Conservation (phyloP, 805 yeast species). For the Hanseniaspora lachancei region DNA sequence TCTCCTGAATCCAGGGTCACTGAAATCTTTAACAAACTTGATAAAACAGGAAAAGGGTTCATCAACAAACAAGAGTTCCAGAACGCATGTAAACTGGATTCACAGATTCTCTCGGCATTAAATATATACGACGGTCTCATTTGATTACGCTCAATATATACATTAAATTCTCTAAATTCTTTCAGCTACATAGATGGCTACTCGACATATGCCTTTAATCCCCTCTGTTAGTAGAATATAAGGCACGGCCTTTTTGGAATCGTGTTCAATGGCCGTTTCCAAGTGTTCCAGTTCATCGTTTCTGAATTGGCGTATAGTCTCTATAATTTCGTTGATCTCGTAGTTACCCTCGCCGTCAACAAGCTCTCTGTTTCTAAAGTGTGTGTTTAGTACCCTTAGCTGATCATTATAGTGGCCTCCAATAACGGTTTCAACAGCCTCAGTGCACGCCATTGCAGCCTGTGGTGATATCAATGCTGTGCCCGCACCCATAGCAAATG, state of each 20-base stretch:
- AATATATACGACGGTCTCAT: slow-evolving; percentile 72
- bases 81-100: slow-evolving; percentile 66
- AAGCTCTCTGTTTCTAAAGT: slow-evolving; percentile 34
- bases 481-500: slow-evolving; percentile 69
- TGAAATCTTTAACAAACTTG: slow-evolving; percentile 65
- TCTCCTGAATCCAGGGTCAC: slow-evolving; percentile 82
- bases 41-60: slow-evolving; percentile 53
- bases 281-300: slow-evolving; percentile 93
- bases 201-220: slow-evolving; percentile 67
- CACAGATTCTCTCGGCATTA: slow-evolving; percentile 61
- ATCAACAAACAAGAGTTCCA: slow-evolving; percentile 76
- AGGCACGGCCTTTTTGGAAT: slow-evolving; percentile 86
- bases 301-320: slow-evolving; percentile 59
- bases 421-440: slow-evolving; percentile 95
- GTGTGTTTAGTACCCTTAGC: slow-evolving; percentile 58
- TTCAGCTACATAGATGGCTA: slow-evolving; percentile 89
- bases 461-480: slow-evolving; percentile 83
- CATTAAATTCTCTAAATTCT: slow-evolving; percentile 36
- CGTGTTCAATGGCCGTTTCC: slow-evolving; percentile 83
- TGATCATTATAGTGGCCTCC: slow-evolving; percentile 93
- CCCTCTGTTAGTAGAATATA: slow-evolving; percentile 79
- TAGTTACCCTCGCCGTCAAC: slow-evolving; percentile 27
- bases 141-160: slow-evolving; percentile 21
- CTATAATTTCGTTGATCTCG: slow-evolving; percentile 47
- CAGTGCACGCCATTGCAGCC: slow-evolving; percentile 99